A percentile compares a stretch with the other conserved stretches of the same genome.
phyloP scores from a whole-genome alignment of 805 yeast genomes.

The Hanseniaspora occidentalis region DNA sequence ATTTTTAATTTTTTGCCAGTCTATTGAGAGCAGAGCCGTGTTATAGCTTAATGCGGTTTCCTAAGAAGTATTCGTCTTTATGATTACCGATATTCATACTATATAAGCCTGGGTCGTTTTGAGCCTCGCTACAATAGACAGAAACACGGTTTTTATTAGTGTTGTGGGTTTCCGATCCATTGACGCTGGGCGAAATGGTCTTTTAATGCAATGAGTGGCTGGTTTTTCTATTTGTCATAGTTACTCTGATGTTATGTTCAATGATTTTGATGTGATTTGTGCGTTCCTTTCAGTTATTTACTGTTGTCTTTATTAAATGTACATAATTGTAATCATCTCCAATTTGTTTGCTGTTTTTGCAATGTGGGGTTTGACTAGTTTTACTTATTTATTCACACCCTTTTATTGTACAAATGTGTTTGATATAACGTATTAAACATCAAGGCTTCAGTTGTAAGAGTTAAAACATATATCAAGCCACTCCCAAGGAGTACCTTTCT shows the following conservation, averaged over 20 bases:
- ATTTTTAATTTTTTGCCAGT: slow-evolving; percentile 18
- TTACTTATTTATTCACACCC: too few relatives aligned
- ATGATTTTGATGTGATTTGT: slow-evolving; percentile 4
- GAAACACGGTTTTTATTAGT: not conserved
- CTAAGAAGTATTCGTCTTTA: slow-evolving; percentile 1
- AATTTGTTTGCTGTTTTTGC: too few relatives aligned
- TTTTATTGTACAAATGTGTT: too few relatives aligned
- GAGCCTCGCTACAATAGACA: not conserved
- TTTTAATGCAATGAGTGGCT: slow-evolving; percentile 54
- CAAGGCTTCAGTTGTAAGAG: too few relatives aligned
- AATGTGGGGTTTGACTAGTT: too few relatives aligned
- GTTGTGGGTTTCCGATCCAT: not conserved
- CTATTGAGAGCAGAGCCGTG: slow-evolving; percentile 7
- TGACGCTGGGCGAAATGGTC: slow-evolving; percentile 12
- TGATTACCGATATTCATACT: not conserved
- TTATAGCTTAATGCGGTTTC: not conserved
- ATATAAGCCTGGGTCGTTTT: not conserved
- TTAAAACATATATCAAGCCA: too few relatives aligned
- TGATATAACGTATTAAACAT: too few relatives aligned
- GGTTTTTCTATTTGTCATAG: slow-evolving; percentile 50
- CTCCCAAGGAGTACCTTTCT: too few relatives aligned
- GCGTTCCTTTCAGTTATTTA: not conserved
- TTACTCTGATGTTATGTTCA: slow-evolving; percentile 51
- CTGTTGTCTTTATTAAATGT: not conserved
- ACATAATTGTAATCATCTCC: too few relatives aligned